These are phyloP conservation scores for Penicillium sp. DNA, from an alignment of 2,329 filamentous ascomycete genomes.

Conservation along the genomic window DNA sequence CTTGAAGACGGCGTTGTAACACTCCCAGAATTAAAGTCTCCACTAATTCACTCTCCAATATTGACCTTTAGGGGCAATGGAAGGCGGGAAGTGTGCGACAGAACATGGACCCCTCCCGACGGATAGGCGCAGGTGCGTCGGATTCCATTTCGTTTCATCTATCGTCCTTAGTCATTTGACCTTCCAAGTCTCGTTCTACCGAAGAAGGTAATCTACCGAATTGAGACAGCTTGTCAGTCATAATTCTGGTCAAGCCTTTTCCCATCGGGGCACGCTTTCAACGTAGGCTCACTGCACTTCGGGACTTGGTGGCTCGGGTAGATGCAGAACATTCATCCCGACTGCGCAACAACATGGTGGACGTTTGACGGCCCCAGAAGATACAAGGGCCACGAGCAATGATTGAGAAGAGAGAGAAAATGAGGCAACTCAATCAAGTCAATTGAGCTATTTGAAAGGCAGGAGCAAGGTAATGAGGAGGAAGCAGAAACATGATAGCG, in stretches of 20 bases:
- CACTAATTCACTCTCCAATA: background rate
- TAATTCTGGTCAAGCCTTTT: background rate
- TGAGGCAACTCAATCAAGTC: background rate
- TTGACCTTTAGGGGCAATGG: conserved; percentile 9
- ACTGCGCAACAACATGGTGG: background rate
- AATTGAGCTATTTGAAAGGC: background rate
- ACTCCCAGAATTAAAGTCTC: background rate
- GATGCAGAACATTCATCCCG: conserved; percentile 4
- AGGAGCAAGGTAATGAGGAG: background rate
- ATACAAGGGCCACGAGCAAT: background rate
- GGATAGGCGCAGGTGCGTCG: conserved; percentile 23
- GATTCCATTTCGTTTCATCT: conserved; percentile 25
- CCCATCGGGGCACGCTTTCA: too few species aligned
- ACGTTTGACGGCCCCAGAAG: background rate
- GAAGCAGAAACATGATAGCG: background rate
- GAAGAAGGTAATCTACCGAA: background rate
- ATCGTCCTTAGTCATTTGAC: conserved; percentile 9
- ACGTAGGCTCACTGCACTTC: background rate
- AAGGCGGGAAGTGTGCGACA: conserved; percentile 21
- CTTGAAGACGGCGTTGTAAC: background rate
- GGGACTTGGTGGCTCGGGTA: conserved; percentile 2
- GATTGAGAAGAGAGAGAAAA: background rate
- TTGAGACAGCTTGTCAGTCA: too few species aligned
- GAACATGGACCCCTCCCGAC: conserved; percentile 22
- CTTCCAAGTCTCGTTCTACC: background rate